Base-by-base conservation (phyloP, 2,329 filamentous ascomycete genomes). In the Phoma sp. region DNA sequence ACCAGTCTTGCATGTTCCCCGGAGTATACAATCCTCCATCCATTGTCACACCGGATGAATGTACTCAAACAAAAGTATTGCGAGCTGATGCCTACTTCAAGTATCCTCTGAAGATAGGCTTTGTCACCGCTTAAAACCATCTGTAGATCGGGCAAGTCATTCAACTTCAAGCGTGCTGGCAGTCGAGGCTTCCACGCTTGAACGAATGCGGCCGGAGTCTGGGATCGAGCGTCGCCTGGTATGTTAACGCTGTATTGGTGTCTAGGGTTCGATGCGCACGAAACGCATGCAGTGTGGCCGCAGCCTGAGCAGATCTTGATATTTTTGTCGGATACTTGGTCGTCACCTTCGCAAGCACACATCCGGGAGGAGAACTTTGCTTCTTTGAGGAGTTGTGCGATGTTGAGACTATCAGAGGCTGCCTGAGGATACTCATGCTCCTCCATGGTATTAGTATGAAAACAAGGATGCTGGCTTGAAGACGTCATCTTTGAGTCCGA, bases 261-360 rank as follows among this genome's bases (percentile, higher is more conserved):
- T 7, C 61, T 59, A 0, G 86, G 85, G 36, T 85, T 85, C 2
- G 79, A 79, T 2, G 77, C 80, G 60, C 85, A 88, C 4, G 69
- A 66, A 1, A 71, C 64, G 65, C 85, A 88, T 9, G 80, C 79
- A 3, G 81, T 83, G 59, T 87, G 81, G 0, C 68, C 72, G 59
- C 86, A 89, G 4, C 77, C 66, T 0, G 59, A 62, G 61, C 86
- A 88, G 33, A 69, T 60, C 32, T 80, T 74, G 6, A 87, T 76
- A 0, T 61, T 53, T 8, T 70, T 71, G 5, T 66, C 61, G 4
- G 75, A 72, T 2, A 79, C 68, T 0, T 68, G 61, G 3, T 69
- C 70, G 32, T 77, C 74, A 1, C 80, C 79, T 70, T 89, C 86
- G 53, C 86, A 89, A 37, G 72, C 69, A 58, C 86, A 89, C n/a